Evolutionary conservation across 805 yeast genomes (phyloP).

Genomic region (Yarrowia sp.): DNA sequence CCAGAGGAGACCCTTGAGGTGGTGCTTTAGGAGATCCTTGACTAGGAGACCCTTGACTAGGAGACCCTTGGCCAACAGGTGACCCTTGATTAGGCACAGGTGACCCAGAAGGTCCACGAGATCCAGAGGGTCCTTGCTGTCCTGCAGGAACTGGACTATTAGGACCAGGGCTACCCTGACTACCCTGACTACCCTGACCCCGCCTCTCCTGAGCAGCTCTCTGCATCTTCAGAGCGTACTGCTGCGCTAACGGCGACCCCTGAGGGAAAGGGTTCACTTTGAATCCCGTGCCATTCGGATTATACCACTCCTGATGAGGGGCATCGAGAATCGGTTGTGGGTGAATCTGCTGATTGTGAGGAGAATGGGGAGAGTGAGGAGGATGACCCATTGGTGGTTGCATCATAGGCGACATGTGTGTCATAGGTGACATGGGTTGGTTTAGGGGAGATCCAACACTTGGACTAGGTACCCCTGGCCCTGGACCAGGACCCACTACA

Average conservation of each 20-base stretch:
- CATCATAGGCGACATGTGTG: no score
- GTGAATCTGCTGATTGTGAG: no score
- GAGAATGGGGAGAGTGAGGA: no score
- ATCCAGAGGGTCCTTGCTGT: not conserved
- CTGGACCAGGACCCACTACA: not conserved
- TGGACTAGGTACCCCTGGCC: no score
- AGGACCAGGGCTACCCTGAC: not conserved
- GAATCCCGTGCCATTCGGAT: slow-evolving; percentile 16
- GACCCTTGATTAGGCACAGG: no score
- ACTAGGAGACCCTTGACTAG: not conserved
- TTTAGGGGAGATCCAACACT: no score
- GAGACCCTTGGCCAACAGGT: not conserved
- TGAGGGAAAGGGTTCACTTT: slow-evolving; percentile 33
- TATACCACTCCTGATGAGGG: slow-evolving; percentile 11
- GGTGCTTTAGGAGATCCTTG: not conserved
- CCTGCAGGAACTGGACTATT: not conserved
- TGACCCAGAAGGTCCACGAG: not conserved
- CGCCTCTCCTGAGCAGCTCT: not conserved
- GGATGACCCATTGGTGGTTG: no score
- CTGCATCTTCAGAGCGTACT: slow-evolving; percentile 25
- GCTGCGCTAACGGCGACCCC: slow-evolving; percentile 13
- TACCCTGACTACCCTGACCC: not conserved
- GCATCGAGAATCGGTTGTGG: no score
- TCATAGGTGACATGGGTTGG: no score
- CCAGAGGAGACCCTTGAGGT: not conserved